Percentiles rank a stretch among this genome's conserved stretches.
Conservation (phyloP, 2,329 filamentous ascomycete species). For the Fusarium illudens region DNA sequence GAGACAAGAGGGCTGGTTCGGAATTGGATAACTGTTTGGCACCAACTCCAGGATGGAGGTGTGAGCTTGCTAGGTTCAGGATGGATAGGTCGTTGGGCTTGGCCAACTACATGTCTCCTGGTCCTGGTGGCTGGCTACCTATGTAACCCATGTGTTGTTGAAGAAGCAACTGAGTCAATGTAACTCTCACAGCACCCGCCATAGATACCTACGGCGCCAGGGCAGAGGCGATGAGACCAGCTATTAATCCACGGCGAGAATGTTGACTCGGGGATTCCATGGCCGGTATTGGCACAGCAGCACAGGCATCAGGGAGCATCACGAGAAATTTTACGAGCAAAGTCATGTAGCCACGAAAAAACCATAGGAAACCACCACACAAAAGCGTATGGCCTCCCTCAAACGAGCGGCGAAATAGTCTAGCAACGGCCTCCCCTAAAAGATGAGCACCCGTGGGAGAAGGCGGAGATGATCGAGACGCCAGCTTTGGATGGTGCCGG, state of each 20-base stretch:
- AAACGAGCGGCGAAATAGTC: slow-evolving; percentile 54
- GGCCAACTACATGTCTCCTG: neutral
- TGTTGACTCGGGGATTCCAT: neutral
- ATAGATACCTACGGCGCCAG: neutral
- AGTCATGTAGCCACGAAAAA: slow-evolving; percentile 52
- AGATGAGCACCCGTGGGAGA: slow-evolving; percentile 37
- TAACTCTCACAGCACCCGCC: neutral
- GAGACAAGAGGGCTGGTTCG: neutral
- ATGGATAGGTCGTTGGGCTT: neutral
- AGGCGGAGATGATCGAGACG: slow-evolving; percentile 34
- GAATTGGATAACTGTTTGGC: neutral
- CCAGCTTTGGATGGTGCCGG: slow-evolving; percentile 36
- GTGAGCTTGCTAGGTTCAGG: neutral
- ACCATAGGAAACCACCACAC: slow-evolving; percentile 56
- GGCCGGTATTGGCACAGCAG: neutral
- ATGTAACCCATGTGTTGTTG: neutral
- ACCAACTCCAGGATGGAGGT: too few relatives aligned
- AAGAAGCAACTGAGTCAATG: neutral
- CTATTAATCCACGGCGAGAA: neutral
- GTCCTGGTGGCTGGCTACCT: neutral
- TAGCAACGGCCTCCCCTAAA: slow-evolving; percentile 45
- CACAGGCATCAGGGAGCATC: neutral
- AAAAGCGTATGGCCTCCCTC: slow-evolving; percentile 53
- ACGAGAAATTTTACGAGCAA: neutral
- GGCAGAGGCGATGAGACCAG: neutral